Evolutionary conservation across 768 basidiomycete genomes (phyloP).

Genomic region (Pleurotus pulmonarius): DNA sequence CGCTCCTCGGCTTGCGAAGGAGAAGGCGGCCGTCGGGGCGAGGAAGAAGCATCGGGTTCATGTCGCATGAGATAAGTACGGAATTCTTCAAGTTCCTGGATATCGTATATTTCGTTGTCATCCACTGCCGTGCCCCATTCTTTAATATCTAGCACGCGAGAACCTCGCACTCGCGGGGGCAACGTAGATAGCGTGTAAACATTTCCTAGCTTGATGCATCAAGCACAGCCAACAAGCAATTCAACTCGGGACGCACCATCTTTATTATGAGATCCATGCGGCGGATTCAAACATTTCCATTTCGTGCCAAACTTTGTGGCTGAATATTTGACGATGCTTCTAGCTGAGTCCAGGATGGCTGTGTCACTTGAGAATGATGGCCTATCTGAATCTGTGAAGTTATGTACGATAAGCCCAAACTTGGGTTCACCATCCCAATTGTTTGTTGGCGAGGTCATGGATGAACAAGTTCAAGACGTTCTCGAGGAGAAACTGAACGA

Average conservation of each 20-base stretch:
- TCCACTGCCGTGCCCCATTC: conserved; percentile 3
- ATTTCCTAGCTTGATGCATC: background rate
- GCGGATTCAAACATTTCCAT: background rate
- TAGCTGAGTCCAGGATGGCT: background rate
- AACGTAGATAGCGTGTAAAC: background rate
- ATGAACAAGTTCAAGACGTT: background rate
- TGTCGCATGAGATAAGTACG: conserved; percentile 7
- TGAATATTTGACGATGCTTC: background rate
- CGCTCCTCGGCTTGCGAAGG: conserved; percentile 4
- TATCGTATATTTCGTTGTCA: background rate
- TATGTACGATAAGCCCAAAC: conserved; percentile 3
- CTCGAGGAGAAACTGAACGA: background rate
- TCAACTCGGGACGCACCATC: no score
- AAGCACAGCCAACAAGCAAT: no score
- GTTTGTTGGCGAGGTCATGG: background rate
- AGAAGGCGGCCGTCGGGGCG: background rate
- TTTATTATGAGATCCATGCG: no score
- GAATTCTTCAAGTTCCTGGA: conserved; percentile 2
- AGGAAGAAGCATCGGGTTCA: background rate
- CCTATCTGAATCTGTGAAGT: background rate
- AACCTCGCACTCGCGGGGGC: background rate
- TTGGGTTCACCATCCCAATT: background rate
- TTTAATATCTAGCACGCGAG: background rate
- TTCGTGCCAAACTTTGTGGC: background rate
- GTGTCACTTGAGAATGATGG: background rate